These are phyloP conservation scores for Vitis amurensis DNA, from an alignment of 164 flowering plant species.

Conservation along the genomic window DNA sequence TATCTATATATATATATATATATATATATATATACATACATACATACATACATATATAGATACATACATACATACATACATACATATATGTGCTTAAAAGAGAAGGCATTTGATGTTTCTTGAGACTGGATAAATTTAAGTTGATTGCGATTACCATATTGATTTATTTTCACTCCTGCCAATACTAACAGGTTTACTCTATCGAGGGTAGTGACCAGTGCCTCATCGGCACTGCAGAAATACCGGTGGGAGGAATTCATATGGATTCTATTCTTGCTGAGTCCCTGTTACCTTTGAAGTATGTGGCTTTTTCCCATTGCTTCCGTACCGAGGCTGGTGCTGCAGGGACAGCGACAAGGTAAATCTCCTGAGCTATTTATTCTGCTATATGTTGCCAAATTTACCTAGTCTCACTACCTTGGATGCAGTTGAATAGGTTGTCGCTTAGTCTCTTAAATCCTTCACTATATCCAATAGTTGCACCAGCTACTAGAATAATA, in stretches of 20 bases:
- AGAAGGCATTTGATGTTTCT: too few relatives aligned
- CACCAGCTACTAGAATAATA: too few relatives aligned
- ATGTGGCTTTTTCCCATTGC: conserved; percentile 88
- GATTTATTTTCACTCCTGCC: conserved; percentile 1
- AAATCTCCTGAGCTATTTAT: conserved; percentile 1
- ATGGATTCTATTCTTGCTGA: conserved; percentile 90
- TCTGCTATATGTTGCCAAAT: too few relatives aligned
- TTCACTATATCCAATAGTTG: too few relatives aligned
- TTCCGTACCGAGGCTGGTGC: conserved; percentile 97
- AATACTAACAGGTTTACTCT: conserved; percentile 70
- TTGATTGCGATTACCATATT: not conserved
- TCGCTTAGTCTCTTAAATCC: too few relatives aligned
- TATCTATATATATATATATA: too few relatives aligned
- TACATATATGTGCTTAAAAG: too few relatives aligned
- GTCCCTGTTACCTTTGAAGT: conserved; percentile 76
- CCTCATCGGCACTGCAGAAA: conserved; percentile 97
- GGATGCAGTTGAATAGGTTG: too few relatives aligned
- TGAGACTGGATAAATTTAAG: not conserved
- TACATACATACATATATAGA: too few relatives aligned
- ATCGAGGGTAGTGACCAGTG: conserved; percentile 90
- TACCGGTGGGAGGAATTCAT: conserved; percentile 96
- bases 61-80: too few relatives aligned
- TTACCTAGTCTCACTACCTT: too few relatives aligned
- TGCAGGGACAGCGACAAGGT: conserved; percentile 87
- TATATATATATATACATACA: too few relatives aligned